Base-by-base conservation (phyloP, 495 filamentous ascomycete genomes). In the Penicillium dipodomyicola region DNA sequence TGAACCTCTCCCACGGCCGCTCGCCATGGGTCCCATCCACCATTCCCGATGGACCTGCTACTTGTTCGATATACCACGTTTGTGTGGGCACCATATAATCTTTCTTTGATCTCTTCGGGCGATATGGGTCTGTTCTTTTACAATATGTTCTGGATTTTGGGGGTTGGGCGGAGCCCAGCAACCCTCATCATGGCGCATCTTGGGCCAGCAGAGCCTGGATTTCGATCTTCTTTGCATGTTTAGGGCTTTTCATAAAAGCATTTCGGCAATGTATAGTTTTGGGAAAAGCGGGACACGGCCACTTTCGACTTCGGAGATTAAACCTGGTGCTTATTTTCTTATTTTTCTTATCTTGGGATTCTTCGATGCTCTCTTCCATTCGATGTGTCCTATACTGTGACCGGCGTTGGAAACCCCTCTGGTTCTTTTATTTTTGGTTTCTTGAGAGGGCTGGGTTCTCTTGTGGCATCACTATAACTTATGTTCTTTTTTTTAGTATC, bases 391-490 rank as follows among this genome's bases (percentile, higher is more conserved):
- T 64, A 58, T 63, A 62, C 65, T 59, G 61, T 60, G 67, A 65
- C 56, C 56, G 71, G 69, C 69, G 70, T 73, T 73, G 65, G 65
- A 63, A 68, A 61, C 62, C 63, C 54, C 53, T 67, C 59, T 59
- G 56, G 53, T 43, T 63, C 33, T 37, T 39, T 39, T 39, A 17
- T 67, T 30, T 22, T 52, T 42, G 49, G 56, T 64, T 65, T 52
- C 52, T 60, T 49, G 44, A 49, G 60, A 54, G 59, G 52, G 55
- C 58, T 62, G 53, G 57, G 57, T 57, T 64, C 56, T 63, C 47
- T 32, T 56, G 52, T 61, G 62, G 62, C 62, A 61, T 69, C 48
- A 56, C 59, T 54, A 55, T 54, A 56, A 46, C 49, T 61, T 65
- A 39, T 56, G 47, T 56, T 60, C 57, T 53, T 20, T 20, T 57